These are phyloP conservation scores for Xylariaceae sp. DNA, from an alignment of 2,329 filamentous ascomycete species.

Conservation along the genomic window DNA sequence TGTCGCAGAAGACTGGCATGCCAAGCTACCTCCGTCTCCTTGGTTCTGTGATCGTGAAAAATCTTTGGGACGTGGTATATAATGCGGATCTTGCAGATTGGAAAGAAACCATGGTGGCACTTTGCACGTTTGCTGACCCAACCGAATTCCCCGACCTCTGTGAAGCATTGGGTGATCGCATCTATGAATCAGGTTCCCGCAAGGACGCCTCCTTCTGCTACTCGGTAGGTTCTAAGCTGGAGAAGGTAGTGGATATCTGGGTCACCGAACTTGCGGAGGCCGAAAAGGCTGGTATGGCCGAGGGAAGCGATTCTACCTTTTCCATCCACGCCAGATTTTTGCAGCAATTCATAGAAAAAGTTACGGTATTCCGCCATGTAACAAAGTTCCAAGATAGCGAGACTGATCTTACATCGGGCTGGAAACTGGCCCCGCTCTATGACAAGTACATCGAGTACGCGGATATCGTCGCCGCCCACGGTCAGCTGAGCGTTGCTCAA, in stretches of 20 bases:
- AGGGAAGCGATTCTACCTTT: constrained; percentile 79
- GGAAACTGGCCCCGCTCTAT: constrained; percentile 89
- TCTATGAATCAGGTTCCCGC: constrained; percentile 76
- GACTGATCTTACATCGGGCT: constrained; percentile 72
- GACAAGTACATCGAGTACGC: constrained; percentile 97
- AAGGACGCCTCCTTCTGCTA: constrained; percentile 98
- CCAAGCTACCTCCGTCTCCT: constrained; percentile 93
- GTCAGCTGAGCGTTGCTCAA: constrained; percentile 83
- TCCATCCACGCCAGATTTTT: constrained; percentile 88
- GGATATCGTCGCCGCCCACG: constrained; percentile 89
- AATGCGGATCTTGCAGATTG: constrained; percentile 92
- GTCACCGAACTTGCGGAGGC: constrained; percentile 85
- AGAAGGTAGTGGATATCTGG: constrained; percentile 97
- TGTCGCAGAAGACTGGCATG: constrained; percentile 78
- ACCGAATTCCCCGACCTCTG: constrained; percentile 93
- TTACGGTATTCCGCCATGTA: constrained; percentile 93
- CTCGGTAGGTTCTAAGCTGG: constrained; percentile 91
- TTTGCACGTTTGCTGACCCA: constrained; percentile 94
- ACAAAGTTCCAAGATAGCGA: constrained; percentile 89
- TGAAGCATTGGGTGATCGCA: constrained; percentile 89
- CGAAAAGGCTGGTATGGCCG: constrained; percentile 75
- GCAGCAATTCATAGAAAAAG: constrained; percentile 97
- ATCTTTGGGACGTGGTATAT: constrained; percentile 97
- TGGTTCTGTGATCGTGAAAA: constrained; percentile 91
- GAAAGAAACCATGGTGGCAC: constrained; percentile 95